A percentile compares a stretch with the other conserved stretches of the same genome.
These are phyloP conservation scores for Mollisiaceae sp. DNA, from an alignment of 2,329 filamentous ascomycete genomes.

Conservation along the genomic window DNA sequence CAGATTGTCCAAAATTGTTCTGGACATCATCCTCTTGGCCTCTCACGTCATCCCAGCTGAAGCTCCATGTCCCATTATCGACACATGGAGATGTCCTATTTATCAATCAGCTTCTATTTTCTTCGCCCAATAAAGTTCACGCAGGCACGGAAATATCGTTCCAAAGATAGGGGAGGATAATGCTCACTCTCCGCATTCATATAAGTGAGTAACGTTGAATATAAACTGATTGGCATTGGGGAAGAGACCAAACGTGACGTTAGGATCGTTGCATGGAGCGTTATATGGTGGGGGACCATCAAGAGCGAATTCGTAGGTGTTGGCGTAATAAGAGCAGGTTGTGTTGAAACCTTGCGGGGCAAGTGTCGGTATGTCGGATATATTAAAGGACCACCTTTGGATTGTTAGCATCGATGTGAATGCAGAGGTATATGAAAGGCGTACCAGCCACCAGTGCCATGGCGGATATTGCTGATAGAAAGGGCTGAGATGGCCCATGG, in stretches of 20 bases:
- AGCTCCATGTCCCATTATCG: constrained; percentile 32
- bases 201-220: constrained; percentile 32
- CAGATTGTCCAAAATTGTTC: constrained; percentile 34
- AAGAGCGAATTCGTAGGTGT: constrained; percentile 25
- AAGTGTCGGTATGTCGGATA: constrained; percentile 27
- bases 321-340: constrained; percentile 23
- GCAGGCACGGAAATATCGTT: background rate
- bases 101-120: background rate
- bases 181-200: constrained; percentile 29
- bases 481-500: constrained; percentile 29
- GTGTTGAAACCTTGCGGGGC: constrained; percentile 32
- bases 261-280: constrained; percentile 26
- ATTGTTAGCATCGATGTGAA: constrained; percentile 7
- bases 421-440: constrained; percentile 1
- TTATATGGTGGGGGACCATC: constrained; percentile 22
- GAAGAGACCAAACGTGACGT: constrained; percentile 32
- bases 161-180: background rate
- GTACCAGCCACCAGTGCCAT: constrained; percentile 32
- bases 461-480: constrained; percentile 26
- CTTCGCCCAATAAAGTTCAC: background rate
- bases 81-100: constrained; percentile 19
- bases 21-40: constrained; percentile 31
- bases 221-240: constrained; percentile 23
- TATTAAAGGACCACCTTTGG: constrained; percentile 29
- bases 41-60: constrained; percentile 30